These are phyloP conservation scores for Effrenium voratum DNA, from an alignment of 73 alveolate species.

Conservation along the genomic window DNA sequence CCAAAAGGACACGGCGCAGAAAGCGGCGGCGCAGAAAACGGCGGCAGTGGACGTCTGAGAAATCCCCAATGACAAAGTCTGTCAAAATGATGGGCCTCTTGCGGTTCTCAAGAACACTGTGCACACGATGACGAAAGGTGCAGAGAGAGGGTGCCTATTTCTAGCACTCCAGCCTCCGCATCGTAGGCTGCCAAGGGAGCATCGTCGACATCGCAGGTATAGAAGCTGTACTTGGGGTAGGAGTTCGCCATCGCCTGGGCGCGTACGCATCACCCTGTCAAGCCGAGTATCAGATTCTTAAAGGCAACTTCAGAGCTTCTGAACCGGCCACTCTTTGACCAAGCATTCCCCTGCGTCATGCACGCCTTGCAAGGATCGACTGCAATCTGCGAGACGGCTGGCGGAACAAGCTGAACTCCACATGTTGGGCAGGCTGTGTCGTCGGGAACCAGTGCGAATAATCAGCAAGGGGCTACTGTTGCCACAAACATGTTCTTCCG, in stretches of 20 bases:
- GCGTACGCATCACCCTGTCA: too few relatives aligned
- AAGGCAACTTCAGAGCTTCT: too few relatives aligned
- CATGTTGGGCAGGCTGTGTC: too few relatives aligned
- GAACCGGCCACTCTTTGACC: too few relatives aligned
- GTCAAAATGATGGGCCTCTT: not conserved
- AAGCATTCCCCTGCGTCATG: too few relatives aligned
- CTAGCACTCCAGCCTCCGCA: slow-evolving; percentile 21
- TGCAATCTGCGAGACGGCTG: too few relatives aligned
- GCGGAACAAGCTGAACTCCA: too few relatives aligned
- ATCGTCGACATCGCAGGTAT: slow-evolving; percentile 92
- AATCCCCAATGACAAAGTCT: not conserved
- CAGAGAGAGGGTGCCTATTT: not conserved
- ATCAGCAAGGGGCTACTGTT: too few relatives aligned
- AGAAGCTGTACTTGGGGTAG: slow-evolving; percentile 91
- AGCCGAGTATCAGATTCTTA: too few relatives aligned
- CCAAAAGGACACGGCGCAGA: not conserved
- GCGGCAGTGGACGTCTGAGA: not conserved
- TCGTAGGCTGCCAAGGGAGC: slow-evolving; percentile 91
- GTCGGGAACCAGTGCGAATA: too few relatives aligned
- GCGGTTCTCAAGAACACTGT: not conserved
- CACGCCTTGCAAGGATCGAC: too few relatives aligned
- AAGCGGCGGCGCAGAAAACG: not conserved
- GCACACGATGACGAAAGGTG: not conserved
- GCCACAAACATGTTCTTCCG: too few relatives aligned
- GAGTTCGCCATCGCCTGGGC: slow-evolving; percentile 89